Evolutionary conservation across 768 basidiomycete genomes (phyloP).

Genomic region (Hysterangium stoloniferum): DNA sequence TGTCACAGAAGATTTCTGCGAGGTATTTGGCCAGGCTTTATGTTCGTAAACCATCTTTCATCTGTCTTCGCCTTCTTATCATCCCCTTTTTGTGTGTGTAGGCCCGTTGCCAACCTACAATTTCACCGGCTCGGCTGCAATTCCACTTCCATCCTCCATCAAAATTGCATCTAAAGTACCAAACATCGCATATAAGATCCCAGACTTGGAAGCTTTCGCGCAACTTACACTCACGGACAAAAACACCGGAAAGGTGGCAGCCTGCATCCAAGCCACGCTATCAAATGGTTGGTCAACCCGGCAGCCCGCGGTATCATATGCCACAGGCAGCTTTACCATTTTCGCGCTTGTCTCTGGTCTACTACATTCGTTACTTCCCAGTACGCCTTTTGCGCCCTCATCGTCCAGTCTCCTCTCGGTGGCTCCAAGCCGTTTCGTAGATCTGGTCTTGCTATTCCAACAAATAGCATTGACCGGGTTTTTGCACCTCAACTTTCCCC

Average conservation of each 20-base stretch:
- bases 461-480: slow-evolving; percentile 72
- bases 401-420: slow-evolving; percentile 39
- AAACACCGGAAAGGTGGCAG: slow-evolving; percentile 63
- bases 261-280: slow-evolving; percentile 87
- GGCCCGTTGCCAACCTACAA: slow-evolving; percentile 15
- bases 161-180: slow-evolving; percentile 57
- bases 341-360: slow-evolving; percentile 37
- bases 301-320: slow-evolving; percentile 71
- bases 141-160: slow-evolving; percentile 54
- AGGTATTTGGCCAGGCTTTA: slow-evolving; percentile 64
- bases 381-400: slow-evolving; percentile 33
- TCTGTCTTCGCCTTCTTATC: slow-evolving; percentile 39
- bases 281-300: slow-evolving; percentile 85
- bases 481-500: slow-evolving; percentile 81
- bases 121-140: slow-evolving; percentile 40
- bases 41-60: slow-evolving; percentile 82
- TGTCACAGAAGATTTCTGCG: slow-evolving; percentile 80
- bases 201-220: slow-evolving; percentile 86
- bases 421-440: slow-evolving; percentile 70
- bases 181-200: slow-evolving; percentile 74
- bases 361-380: slow-evolving; percentile 36
- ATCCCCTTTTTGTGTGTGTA: slow-evolving; percentile 52
- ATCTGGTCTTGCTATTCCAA: slow-evolving; percentile 79
- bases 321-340: slow-evolving; percentile 57
- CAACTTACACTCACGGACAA: slow-evolving; percentile 68